Evolutionary conservation across 805 yeast genomes (phyloP).

Genomic region (Kuraishia cidri): DNA sequence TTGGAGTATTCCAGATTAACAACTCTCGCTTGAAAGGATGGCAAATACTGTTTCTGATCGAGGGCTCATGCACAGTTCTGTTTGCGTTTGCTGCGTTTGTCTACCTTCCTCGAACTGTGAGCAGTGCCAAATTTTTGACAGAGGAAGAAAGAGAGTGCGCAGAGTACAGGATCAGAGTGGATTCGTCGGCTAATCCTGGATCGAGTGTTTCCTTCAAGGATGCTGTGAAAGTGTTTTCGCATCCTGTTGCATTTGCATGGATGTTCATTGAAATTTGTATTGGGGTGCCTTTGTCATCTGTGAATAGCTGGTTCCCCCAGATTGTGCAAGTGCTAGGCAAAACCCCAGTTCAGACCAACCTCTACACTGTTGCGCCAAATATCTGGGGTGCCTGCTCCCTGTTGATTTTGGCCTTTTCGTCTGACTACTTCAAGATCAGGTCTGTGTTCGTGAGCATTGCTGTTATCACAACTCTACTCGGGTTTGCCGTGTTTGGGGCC

Average conservation of each 20-base stretch:
- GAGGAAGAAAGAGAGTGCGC: conserved; percentile 31
- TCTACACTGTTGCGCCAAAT: conserved; percentile 41
- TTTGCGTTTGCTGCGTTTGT: conserved; percentile 22
- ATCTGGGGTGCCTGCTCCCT: conserved; percentile 36
- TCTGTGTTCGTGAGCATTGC: conserved; percentile 28
- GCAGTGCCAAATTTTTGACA: conserved; percentile 24
- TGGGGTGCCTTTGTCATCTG: conserved; percentile 40
- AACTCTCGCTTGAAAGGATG: conserved; percentile 29
- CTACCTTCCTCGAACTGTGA: conserved; percentile 27
- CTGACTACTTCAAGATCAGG: conserved; percentile 29
- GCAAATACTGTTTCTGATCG: conserved; percentile 37
- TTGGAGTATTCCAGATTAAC: conserved; percentile 27
- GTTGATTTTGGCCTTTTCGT: conserved; percentile 26
- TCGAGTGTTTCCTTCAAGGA: conserved; percentile 26
- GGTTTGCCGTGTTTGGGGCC: conserved; percentile 36
- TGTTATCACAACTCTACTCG: conserved; percentile 28
- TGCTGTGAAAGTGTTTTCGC: conserved; percentile 32
- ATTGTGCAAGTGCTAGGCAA: conserved; percentile 27
- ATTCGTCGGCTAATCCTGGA: conserved; percentile 30
- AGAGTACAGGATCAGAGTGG: conserved; percentile 28
- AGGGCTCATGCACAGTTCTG: conserved; percentile 30
- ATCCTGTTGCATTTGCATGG: conserved; percentile 36
- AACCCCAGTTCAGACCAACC: conserved; percentile 28
- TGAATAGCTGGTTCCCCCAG: conserved; percentile 37
- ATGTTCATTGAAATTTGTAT: conserved; percentile 31